phyloP scores from a whole-genome alignment of 495 filamentous ascomycete genomes.

The Penicillium odoratum region DNA sequence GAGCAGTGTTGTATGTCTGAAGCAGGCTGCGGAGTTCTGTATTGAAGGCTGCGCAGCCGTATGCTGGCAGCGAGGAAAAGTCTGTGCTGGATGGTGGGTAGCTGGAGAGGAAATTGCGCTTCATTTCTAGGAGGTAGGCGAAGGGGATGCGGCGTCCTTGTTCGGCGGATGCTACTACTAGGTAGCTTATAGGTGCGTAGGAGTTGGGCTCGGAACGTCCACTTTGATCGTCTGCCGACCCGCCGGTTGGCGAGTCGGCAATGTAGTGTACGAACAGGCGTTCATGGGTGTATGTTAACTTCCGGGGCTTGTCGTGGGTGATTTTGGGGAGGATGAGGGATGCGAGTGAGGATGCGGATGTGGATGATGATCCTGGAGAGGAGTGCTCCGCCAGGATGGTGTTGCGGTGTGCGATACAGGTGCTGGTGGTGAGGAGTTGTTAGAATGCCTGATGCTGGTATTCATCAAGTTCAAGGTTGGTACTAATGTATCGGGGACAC shows the following conservation, averaged over 20 bases:
- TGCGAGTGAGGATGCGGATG: constrained; percentile 78
- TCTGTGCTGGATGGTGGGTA: constrained; percentile 70
- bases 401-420: constrained; percentile 85
- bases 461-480: background rate
- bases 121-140: constrained; percentile 88
- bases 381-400: constrained; percentile 94
- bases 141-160: constrained; percentile 88
- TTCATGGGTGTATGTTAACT: constrained; percentile 91
- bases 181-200: constrained; percentile 78
- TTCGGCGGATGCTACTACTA: constrained; percentile 74
- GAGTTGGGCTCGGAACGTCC: constrained; percentile 45
- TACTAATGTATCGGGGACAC: constrained; percentile 22
- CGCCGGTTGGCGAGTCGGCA: constrained; percentile 72
- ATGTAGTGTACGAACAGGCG: constrained; percentile 95
- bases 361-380: constrained; percentile 65
- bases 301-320: constrained; percentile 73
- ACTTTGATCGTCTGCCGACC: constrained; percentile 33
- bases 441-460: constrained; percentile 11
- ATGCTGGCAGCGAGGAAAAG: constrained; percentile 77
- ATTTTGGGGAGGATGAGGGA: constrained; percentile 97
- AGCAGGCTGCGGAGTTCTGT: constrained; percentile 72
- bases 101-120: constrained; percentile 78
- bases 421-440: constrained; percentile 49
- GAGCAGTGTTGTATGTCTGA: constrained; percentile 78
- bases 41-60: constrained; percentile 89